phyloP scores from a whole-genome alignment of 2,329 filamentous ascomycete genomes.

The Diaporthe vaccinii region DNA sequence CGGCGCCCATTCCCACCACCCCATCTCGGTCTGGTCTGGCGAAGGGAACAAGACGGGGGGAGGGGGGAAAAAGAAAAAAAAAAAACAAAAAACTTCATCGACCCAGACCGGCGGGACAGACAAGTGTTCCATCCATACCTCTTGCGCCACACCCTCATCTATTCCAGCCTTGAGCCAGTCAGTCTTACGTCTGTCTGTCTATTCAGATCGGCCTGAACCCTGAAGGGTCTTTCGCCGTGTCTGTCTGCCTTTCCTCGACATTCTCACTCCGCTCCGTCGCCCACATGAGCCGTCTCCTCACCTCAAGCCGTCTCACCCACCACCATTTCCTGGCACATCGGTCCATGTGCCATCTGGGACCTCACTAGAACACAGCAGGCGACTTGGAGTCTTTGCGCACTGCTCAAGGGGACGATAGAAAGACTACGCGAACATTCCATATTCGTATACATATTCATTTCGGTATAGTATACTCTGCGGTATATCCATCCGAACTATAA shows the following conservation, averaged over 20 bases:
- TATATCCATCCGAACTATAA: background rate
- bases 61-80: background rate
- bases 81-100: background rate
- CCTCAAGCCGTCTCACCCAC: conserved; percentile 33
- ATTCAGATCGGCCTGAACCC: conserved; percentile 1
- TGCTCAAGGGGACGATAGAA: conserved; percentile 69
- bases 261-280: background rate
- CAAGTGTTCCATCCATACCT: background rate
- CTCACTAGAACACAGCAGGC: conserved; percentile 65
- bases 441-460: background rate
- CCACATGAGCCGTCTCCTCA: conserved; percentile 18
- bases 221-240: background rate
- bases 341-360: conserved; percentile 58
- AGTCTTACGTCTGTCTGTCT: too few relatives aligned
- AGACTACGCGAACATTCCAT: conserved; percentile 58
- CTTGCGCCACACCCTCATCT: background rate
- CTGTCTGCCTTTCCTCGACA: background rate
- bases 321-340: conserved; percentile 51
- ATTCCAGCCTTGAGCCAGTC: background rate
- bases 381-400: conserved; percentile 78
- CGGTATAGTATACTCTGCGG: background rate
- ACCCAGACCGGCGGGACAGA: conserved; percentile 18
- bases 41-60: background rate
- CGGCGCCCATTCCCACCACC: conserved; percentile 24
- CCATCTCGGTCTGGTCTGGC: conserved; percentile 24